Percentiles rank a stretch among this genome's conserved stretches.
Conservation (phyloP, 2,329 filamentous ascomycete genomes). For the Hymenoscyphus scutula region DNA sequence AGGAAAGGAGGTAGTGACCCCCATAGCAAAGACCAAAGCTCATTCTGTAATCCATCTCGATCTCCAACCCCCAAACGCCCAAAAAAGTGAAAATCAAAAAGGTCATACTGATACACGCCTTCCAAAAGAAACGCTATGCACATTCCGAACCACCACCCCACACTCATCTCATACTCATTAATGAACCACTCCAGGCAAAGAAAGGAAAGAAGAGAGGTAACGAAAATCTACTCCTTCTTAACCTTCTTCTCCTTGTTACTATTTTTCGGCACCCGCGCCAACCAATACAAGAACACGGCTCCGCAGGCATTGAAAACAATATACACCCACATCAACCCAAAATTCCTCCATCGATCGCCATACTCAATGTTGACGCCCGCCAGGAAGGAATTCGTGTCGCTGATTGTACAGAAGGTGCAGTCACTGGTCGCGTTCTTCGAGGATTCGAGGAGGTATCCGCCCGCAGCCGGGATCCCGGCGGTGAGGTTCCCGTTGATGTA, state of each 20-base stretch:
- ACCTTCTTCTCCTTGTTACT: conserved; percentile 17
- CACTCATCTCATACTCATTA: no score
- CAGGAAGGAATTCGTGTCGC: conserved; percentile 50
- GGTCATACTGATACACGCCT: no score
- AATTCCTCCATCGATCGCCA: conserved; percentile 64
- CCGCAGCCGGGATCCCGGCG: not conserved
- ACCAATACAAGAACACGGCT: conserved; percentile 54
- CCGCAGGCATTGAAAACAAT: conserved; percentile 53
- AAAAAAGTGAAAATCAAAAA: no score
- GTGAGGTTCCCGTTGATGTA: conserved; percentile 46
- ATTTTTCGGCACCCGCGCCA: conserved; percentile 45
- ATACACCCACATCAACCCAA: conserved; percentile 50
- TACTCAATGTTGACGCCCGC: conserved; percentile 52
- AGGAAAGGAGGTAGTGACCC: no score
- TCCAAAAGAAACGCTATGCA: no score
- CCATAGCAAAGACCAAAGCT: no score
- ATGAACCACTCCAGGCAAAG: not conserved
- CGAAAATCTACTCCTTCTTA: not conserved
- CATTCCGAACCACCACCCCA: no score
- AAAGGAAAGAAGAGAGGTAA: not conserved
- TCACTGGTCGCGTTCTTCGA: conserved; percentile 39
- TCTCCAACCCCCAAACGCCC: no score
- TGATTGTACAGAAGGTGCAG: conserved; percentile 56
- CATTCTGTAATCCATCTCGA: no score
- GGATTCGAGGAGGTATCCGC: conserved; percentile 38